Base-by-base conservation (phyloP, 257 asterid species). In the Marsdenia floribunda region DNA sequence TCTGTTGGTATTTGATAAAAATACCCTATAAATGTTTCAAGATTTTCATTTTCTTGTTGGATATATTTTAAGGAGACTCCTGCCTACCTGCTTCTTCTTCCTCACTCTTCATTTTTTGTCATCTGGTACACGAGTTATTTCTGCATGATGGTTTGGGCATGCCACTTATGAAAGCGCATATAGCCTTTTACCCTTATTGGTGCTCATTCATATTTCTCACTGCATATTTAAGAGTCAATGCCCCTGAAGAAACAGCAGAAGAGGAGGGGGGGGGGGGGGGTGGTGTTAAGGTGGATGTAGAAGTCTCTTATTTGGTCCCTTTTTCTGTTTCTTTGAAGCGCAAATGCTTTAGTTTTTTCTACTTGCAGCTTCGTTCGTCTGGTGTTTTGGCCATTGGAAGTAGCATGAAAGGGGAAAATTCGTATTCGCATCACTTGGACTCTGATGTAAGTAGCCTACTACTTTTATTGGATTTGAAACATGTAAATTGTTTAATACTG, bases 321-420 rank as follows among this genome's bases (percentile, higher is more conserved):
- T 15, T 74, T 50, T 35, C 50, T 29, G 33, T 66, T 33, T 18
- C 33, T 40, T 22, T 58, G 26, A 71, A n/a, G 42, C 26, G 16
- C 42, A 3, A 15, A 22, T 11, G 46, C 29, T 37, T 3, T 38
- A 37, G 38, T 73, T 21, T 82, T 73, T 60, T 74, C 80, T 37
- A 79, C n/a, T 72, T 77, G 77, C 88, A 95, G 99, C 99, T 95
- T 82, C 93, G 87, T 80, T 95, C 99, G 40, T 96, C 98, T 68
- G 98, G 97, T 79, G 96, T 95, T 81, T 82, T 95, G 93, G 89
- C 99, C 44, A 85, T 92, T 84, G 99, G 99, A 83, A 95, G 99
- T 86, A 92, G 98, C 90, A 88, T 78, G 88, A 95, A 95, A 85
- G 97, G 96, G 77, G 98, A 95, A 83, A 95, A 95, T 81, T 95